A percentile compares a stretch with the other conserved stretches of the same genome.
phyloP scores from a whole-genome alignment of 2,329 filamentous ascomycete genomes.

The Karstenula rhodostoma region DNA sequence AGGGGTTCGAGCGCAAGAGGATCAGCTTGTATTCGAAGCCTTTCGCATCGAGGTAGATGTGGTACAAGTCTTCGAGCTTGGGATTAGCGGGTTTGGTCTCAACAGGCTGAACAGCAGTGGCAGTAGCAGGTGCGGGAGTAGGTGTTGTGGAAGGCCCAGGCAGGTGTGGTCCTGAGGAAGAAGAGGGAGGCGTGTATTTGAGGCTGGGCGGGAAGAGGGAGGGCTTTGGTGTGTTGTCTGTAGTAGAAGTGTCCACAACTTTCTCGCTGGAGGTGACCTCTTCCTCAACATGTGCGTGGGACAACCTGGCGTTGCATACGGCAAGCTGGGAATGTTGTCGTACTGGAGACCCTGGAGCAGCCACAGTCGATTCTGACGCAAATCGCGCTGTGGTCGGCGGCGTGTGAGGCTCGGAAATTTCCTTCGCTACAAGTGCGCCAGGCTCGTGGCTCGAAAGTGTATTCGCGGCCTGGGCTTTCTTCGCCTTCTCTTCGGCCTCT shows the following conservation, averaged over 20 bases:
- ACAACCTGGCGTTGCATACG: no score
- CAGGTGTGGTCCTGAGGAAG: neutral
- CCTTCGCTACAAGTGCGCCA: neutral
- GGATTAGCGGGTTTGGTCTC: constrained; percentile 1
- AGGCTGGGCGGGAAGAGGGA: constrained; percentile 9
- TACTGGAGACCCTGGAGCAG: neutral
- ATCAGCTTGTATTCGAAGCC: constrained; percentile 71
- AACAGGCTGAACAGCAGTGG: neutral
- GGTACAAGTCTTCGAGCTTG: constrained; percentile 59
- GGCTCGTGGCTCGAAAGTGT: neutral
- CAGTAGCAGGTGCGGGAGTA: constrained; percentile 8
- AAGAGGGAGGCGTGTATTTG: constrained; percentile 6
- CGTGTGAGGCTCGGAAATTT: neutral
- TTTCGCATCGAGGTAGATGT: constrained; percentile 69
- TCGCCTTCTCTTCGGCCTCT: constrained; percentile 22
- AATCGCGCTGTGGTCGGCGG: neutral
- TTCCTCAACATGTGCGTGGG: no score
- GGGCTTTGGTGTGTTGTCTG: neutral
- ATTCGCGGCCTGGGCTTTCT: constrained; percentile 17
- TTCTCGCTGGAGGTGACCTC: neutral
- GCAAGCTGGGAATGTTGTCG: neutral
- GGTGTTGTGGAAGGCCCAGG: constrained; percentile 9
- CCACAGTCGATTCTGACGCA: neutral
- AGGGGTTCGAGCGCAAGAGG: constrained; percentile 63
- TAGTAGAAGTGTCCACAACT: neutral